These are phyloP conservation scores for Tardiomyces blankii DNA, from an alignment of 1,139 yeast genomes.

Conservation along the genomic window DNA sequence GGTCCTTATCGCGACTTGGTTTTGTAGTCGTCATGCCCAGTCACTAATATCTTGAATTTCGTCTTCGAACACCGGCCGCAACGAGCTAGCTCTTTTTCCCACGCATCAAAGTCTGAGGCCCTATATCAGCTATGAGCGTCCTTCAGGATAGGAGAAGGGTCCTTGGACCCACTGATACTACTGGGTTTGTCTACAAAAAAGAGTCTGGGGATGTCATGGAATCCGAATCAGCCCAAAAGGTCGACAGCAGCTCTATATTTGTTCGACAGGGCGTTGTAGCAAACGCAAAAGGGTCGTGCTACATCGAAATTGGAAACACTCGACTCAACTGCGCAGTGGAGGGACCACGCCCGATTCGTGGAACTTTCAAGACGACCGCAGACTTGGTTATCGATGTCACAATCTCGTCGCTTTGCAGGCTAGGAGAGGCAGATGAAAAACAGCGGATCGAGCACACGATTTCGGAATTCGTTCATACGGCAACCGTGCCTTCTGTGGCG, in stretches of 20 bases:
- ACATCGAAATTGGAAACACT: constrained; percentile 54
- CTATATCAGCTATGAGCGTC: neutral
- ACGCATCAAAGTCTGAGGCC: too few species aligned
- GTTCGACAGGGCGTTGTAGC: constrained; percentile 52
- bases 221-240: neutral
- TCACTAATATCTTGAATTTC: too few species aligned
- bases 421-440: constrained; percentile 15
- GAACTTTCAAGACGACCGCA: constrained; percentile 62
- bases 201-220: neutral
- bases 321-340: constrained; percentile 62
- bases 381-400: constrained; percentile 58
- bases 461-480: constrained; percentile 43
- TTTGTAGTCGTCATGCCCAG: too few species aligned
- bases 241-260: constrained; percentile 4
- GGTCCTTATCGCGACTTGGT: too few species aligned
- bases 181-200: neutral
- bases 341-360: constrained; percentile 84
- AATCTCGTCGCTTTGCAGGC: constrained; percentile 37
- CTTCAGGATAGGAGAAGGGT: neutral
- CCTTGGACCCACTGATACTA: neutral
- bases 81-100: too few species aligned
- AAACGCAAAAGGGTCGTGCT: constrained; percentile 78
- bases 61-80: too few species aligned
- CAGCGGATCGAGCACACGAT: constrained; percentile 18
- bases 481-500: constrained; percentile 50